These are phyloP conservation scores for Stagonosporopsis cucurbitacearum DNA, from an alignment of 2,329 filamentous ascomycete genomes.

Conservation along the genomic window DNA sequence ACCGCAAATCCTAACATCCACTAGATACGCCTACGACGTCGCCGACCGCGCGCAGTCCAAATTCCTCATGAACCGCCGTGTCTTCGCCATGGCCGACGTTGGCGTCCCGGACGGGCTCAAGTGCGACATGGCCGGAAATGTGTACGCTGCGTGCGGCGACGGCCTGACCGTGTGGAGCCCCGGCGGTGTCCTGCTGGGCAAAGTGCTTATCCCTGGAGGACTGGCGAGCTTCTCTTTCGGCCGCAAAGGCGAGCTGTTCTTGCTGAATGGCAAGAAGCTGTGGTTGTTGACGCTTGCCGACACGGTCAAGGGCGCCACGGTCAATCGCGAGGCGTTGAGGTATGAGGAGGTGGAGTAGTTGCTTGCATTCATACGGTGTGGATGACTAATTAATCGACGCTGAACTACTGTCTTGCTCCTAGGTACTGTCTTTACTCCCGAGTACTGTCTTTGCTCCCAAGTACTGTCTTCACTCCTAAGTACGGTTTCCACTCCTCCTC, in stretches of 20 bases:
- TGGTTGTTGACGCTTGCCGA: conserved; percentile 22
- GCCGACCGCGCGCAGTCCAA: conserved; percentile 13
- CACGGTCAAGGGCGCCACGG: conserved; percentile 19
- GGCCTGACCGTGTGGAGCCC: conserved; percentile 58
- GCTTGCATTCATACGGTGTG: too few species aligned
- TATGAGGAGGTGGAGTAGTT: conserved; percentile 13
- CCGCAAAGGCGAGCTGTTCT: conserved; percentile 53
- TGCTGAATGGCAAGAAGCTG: conserved; percentile 52
- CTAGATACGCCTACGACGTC: conserved; percentile 33
- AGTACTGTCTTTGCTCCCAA: too few species aligned
- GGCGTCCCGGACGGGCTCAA: conserved; percentile 34
- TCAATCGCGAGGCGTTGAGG: conserved; percentile 9
- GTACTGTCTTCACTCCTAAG: too few species aligned
- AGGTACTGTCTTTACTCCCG: too few species aligned
- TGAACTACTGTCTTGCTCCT: too few species aligned
- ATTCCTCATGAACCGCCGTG: conserved; percentile 29
- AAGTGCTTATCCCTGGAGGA: conserved; percentile 40
- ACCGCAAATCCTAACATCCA: not conserved
- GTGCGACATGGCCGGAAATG: conserved; percentile 53
- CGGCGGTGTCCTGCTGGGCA: conserved; percentile 53
- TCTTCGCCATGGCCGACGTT: conserved; percentile 34
- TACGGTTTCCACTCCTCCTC: too few species aligned
- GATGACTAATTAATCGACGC: too few species aligned
- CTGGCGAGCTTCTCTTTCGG: conserved; percentile 59
- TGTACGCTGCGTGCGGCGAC: conserved; percentile 59